Conservation (phyloP, 163 green algal genomes). For the Prototheca cutis region DNA sequence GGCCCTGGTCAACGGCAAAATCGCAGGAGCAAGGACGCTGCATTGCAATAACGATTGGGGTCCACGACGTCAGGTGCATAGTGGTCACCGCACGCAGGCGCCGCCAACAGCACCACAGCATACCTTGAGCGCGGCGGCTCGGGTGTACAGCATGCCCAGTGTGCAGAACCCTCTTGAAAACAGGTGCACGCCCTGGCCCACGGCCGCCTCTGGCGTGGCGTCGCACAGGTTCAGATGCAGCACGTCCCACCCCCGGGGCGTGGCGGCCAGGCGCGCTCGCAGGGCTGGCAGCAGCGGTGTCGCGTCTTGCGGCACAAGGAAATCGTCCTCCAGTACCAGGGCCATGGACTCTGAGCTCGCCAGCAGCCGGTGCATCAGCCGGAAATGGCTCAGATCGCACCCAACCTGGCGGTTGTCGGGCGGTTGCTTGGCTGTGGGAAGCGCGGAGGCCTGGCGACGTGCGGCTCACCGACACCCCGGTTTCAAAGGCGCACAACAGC, state of each 20-base stretch:
- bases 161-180: conserved; percentile 1
- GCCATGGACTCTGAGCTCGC: background rate
- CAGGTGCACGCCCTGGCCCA: background rate
- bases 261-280: background rate
- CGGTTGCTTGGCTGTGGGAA: too few relatives aligned
- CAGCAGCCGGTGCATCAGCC: background rate
- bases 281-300: background rate
- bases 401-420: too few relatives aligned
- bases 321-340: conserved; percentile 8
- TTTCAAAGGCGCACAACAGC: too few relatives aligned
- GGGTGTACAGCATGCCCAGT: conserved; percentile 4
- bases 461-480: too few relatives aligned
- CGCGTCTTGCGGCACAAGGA: background rate
- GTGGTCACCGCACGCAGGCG: too few relatives aligned
- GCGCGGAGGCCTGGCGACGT: too few relatives aligned
- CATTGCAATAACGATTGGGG: too few relatives aligned
- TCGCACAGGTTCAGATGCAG: background rate
- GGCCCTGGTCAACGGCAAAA: too few relatives aligned
- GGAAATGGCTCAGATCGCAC: conserved; percentile 2
- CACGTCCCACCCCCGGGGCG: background rate
- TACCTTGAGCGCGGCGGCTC: background rate
- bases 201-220: background rate
- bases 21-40: too few relatives aligned
- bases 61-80: too few relatives aligned
- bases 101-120: too few relatives aligned